These are phyloP conservation scores for Thalassiosira delicatula DNA, from an alignment of 352 stramenopile genomes.

Conservation along the genomic window DNA sequence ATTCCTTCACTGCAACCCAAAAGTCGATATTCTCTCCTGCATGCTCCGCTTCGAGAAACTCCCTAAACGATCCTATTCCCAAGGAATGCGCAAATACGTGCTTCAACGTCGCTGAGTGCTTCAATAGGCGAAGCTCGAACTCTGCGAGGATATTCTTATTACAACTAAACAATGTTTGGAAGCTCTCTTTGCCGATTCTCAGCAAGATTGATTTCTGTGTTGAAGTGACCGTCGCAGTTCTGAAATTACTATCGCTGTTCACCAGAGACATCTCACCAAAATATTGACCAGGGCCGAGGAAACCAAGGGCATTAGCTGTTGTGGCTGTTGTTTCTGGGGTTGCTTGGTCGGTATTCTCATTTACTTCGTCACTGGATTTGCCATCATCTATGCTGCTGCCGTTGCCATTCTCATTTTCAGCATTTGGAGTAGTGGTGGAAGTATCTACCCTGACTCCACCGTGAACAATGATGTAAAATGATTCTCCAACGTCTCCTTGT, in stretches of 20 bases:
- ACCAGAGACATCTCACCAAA: conserved; percentile 71
- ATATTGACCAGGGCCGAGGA: conserved; percentile 63
- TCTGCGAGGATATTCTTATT: conserved; percentile 48
- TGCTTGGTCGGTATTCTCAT: not conserved
- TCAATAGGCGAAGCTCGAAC: conserved; percentile 60
- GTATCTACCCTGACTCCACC: conserved; percentile 57
- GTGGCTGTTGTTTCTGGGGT: not conserved
- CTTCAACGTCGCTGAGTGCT: conserved; percentile 50
- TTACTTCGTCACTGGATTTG: not conserved
- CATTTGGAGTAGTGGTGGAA: conserved; percentile 8
- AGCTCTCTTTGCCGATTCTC: conserved; percentile 64
- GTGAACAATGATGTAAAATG: conserved; percentile 71
- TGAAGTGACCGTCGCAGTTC: conserved; percentile 55
- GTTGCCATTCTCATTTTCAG: conserved; percentile 3
- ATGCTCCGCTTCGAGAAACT: conserved; percentile 58
- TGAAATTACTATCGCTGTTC: conserved; percentile 23
- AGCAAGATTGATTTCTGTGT: conserved; percentile 62
- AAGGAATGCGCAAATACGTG: conserved; percentile 56
- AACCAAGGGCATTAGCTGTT: conserved; percentile 40
- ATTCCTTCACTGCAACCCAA: conserved; percentile 52
- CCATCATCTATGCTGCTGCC: not conserved
- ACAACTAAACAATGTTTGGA: conserved; percentile 57
- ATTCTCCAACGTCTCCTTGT: conserved; percentile 62
- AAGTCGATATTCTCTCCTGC: conserved; percentile 71
- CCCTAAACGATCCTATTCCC: conserved; percentile 47